Base-by-base conservation (phyloP, 1,284 basidiomycete genomes). In the Coniferiporia weirii region DNA sequence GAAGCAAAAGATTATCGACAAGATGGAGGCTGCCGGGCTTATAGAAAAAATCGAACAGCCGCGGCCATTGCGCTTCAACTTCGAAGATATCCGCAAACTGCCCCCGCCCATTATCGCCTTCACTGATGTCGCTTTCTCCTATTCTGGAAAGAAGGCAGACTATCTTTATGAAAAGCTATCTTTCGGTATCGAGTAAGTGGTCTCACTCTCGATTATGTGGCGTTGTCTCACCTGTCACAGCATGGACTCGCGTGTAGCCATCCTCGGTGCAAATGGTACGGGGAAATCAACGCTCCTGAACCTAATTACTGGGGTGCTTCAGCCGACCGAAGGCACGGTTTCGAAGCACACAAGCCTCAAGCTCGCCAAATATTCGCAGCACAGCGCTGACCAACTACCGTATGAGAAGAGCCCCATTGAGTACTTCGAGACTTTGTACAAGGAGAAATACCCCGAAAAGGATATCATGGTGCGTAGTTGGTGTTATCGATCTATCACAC, bases 211-310 rank as follows among this genome's bases (percentile, higher is more conserved):
- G 10, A 36, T 56, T 47, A 6, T 38, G 27, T 35, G 19, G 50
- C 12, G 12, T 15, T 40, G 38, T 1, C 38, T 59, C 27, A 35
- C 12, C 51, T 45, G 36, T 15, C 61, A 15, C 66, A 93, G 91
- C 73, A 96, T 96, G 93, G 94, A 96, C 75, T 93, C 91, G 34
- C 89, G 93, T 63, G 80, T 99, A 54, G 96, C 96, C 67, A 98
- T 99, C 70, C 93, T 99, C 66, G 96, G 97, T 61, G 94, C 95
- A 65, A 99, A 99, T 77, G 96, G 96, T 72, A 90, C 96, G 36
- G 96, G 96, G 63, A 99, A 99, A 74, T 98, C 96, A 38, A 99
- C 96, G 7, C 84, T 99, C 54, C 83, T 99, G 49, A 89, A 98
- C 78, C 85, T 99, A 61, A 94, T 99, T 75, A 98, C 91, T 8